These are phyloP conservation scores for Coemansia erecta DNA, from an alignment of 192 early-diverging fungal genomes.

Conservation along the genomic window DNA sequence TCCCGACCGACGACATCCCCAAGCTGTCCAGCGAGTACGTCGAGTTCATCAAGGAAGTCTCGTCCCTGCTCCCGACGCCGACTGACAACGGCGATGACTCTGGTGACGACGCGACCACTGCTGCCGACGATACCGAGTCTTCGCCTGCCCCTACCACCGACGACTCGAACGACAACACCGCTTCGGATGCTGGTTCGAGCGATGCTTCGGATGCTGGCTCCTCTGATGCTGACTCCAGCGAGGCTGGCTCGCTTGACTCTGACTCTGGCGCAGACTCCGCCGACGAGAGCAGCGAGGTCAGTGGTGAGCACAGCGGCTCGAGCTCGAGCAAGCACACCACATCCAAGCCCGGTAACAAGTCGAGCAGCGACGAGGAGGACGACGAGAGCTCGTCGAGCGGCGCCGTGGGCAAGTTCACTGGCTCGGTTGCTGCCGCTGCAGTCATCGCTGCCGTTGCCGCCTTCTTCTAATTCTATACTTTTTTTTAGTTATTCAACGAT, in stretches of 20 bases:
- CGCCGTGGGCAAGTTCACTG: conserved; percentile 14
- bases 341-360: neutral
- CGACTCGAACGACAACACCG: too few species aligned
- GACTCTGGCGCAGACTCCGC: neutral
- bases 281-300: neutral
- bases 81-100: conserved; percentile 7
- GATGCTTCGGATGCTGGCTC: too few species aligned
- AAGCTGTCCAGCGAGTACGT: conserved; percentile 35
- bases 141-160: conserved; percentile 3
- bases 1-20: conserved; percentile 13
- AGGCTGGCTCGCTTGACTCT: neutral
- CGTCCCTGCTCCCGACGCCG: conserved; percentile 20
- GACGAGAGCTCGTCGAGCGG: conserved; percentile 9
- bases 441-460: conserved; percentile 17
- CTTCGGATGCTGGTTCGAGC: too few species aligned
- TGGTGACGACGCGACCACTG: neutral
- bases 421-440: conserved; percentile 22
- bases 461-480: conserved; percentile 36
- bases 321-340: neutral
- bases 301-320: neutral
- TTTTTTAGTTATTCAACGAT: too few species aligned
- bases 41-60: conserved; percentile 25
- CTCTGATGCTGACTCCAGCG: too few species aligned
- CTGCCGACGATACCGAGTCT: neutral
- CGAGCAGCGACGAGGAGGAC: neutral